phyloP scores from a whole-genome alignment of 768 basidiomycete genomes.

The Cystobasidium ongulense region DNA sequence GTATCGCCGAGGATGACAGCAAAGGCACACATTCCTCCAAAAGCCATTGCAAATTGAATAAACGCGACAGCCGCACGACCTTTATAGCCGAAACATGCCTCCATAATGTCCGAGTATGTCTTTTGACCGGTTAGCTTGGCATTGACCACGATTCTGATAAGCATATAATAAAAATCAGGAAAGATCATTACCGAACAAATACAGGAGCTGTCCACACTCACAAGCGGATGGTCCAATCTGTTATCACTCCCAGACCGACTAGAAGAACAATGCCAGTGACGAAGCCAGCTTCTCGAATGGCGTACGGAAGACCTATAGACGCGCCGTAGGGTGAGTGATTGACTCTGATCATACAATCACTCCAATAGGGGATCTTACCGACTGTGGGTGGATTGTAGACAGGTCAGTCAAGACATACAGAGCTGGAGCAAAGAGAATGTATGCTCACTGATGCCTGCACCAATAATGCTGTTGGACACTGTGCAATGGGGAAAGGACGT shows the following conservation, averaged over 20 bases:
- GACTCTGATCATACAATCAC: too few relatives aligned
- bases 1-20: constrained; percentile 97
- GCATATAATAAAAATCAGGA: background rate
- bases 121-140: constrained; percentile 88
- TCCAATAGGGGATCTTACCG: constrained; percentile 49
- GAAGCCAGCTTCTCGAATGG: constrained; percentile 88
- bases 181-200: background rate
- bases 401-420: background rate
- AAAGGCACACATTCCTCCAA: constrained; percentile 97
- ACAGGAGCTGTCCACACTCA: background rate
- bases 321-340: background rate
- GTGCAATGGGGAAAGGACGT: background rate
- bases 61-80: constrained; percentile 92
- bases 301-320: constrained; percentile 61
- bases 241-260: constrained; percentile 66
- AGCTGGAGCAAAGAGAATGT: background rate
- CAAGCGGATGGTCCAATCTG: constrained; percentile 90
- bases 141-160: constrained; percentile 58
- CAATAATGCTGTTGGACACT: constrained; percentile 7
- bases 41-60: constrained; percentile 96
- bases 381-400: background rate
- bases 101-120: constrained; percentile 42
- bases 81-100: constrained; percentile 60
- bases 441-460: constrained; percentile 7
- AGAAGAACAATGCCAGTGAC: constrained; percentile 76